Base-by-base conservation (phyloP, 768 basidiomycete species). In the Russula compacta region DNA sequence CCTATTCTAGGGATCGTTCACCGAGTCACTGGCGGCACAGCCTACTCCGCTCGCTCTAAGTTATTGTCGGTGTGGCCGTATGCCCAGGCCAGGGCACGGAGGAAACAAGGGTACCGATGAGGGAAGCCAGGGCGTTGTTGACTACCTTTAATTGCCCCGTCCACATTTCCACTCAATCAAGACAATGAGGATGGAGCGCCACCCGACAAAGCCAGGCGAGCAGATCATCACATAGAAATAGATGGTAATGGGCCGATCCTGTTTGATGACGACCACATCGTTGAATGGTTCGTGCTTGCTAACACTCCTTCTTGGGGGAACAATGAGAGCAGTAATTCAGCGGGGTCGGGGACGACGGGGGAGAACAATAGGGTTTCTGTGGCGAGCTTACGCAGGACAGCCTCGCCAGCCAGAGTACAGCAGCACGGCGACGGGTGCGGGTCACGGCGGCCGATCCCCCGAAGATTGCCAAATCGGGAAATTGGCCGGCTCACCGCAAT, bases 121-220 rank as follows among this genome's bases (percentile, higher is more conserved):
- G 35, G 54, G 42, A 29, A 55, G 50, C 47, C 29, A 44, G 42
- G 14, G 50, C 50, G 43, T 51, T 57, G 60, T 49, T 36, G 47
- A 57, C 24, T 33, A 21, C 8, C 43, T 3, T 51, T 21, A 12
- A 17, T 59, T 50, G 50, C 17, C 15, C 35, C 19, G 29, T 32
- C 44, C 50, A 52, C 43, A 39, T 52, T 55, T 1, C 24, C 24
- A 29, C 55, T 56, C 52, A 58, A 42, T 42, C 39, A 35, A 39
- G 29, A 57, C 56, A 61, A 58, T 42, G 61, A 52, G 32, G 42
- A 3, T 29, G 36, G 36, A 17, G 29, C 15, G 60, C 56, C 50
- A 57, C 60, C 32, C 24, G 21, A 52, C 47, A 50, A 21, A 24
- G 36, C 29, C 21, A 17, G 21, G 32, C 15, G 19, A 29, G 40